phyloP scores from a whole-genome alignment of 2,329 filamentous ascomycete genomes.

The Phialemonium atrogriseum region DNA sequence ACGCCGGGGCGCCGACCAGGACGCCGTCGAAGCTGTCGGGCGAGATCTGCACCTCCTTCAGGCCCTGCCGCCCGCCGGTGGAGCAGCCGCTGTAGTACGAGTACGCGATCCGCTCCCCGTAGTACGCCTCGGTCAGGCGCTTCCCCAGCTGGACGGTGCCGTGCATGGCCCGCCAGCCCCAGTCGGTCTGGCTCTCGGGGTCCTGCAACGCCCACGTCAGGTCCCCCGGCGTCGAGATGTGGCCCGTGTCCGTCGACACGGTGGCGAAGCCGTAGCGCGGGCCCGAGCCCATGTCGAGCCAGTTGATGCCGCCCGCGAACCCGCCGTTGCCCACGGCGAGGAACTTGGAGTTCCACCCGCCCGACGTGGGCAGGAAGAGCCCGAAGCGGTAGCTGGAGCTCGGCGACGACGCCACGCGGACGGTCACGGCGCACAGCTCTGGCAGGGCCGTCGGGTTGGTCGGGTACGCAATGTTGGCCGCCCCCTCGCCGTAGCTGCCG shows the following conservation, averaged over 20 bases:
- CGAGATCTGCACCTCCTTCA: conserved; percentile 42
- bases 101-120: conserved; percentile 30
- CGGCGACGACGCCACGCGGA: conserved; percentile 22
- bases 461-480: conserved; percentile 23
- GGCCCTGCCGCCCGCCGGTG: conserved; percentile 49
- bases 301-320: conserved; percentile 25
- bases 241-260: conserved; percentile 35
- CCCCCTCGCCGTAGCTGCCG: conserved; percentile 27
- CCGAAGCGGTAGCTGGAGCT: conserved; percentile 26
- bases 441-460: conserved; percentile 26
- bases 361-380: conserved; percentile 24
- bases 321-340: conserved; percentile 29
- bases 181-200: conserved; percentile 27
- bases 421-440: conserved; percentile 27
- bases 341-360: conserved; percentile 25
- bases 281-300: conserved; percentile 19
- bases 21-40: conserved; percentile 50
- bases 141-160: conserved; percentile 42
- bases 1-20: conserved; percentile 39
- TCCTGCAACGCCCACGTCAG: conserved; percentile 29
- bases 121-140: conserved; percentile 39
- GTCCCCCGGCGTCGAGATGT: conserved; percentile 21
- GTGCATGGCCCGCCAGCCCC: conserved; percentile 35
- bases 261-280: conserved; percentile 31
- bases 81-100: conserved; percentile 51